Evolutionary conservation across 805 yeast species (phyloP), one percentile per base, ranked within the genome.

Genomic region (Candida pini): DNA sequence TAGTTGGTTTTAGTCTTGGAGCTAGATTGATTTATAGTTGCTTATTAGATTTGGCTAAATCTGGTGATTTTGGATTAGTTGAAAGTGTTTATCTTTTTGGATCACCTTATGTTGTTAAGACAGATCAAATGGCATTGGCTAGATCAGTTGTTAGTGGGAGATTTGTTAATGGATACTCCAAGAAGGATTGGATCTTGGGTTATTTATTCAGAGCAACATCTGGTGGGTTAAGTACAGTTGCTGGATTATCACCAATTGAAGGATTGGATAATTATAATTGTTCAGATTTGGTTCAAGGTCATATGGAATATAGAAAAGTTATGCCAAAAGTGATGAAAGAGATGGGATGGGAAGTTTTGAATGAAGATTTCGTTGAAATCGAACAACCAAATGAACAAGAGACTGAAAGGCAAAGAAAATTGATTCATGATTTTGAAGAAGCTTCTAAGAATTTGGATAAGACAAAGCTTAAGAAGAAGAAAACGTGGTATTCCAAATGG

Each of bases 121-220:
- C 63, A 21, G 95, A 88, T 49, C 89, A 89, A 52, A 60, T 89
- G 37, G 76, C 81, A 0, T 60, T 81, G 45, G 92, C 89, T 0
- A 68, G 92, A 40, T 76, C 94, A 0, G 90, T 84, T 18, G 96
- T 92, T 2, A 79, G 94, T 49, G 97, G 97, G 0, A 68, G 78
- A 32, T 89, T 86, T 52, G 76, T 92, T 20, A 92, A 87, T 58
- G 97, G 96, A 1, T 92, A 76, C 56, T 85, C 96, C 2, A 74
- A 78, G 44, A 87, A 83, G 48, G 98, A 92, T 63, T 92, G 98
- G 98, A 82, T 92, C 45, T 67, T 92, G 36, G 97, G 97, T 0
- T 92, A 92, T 58, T 62, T 92, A 20, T 92, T 90, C 63, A 71
- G 98, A 45, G 98, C 97, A 2, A 88, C 97, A 1, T 78, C 92